phyloP scores from a whole-genome alignment of 1,284 basidiomycete genomes.

The Ganoderma leucocontextum region DNA sequence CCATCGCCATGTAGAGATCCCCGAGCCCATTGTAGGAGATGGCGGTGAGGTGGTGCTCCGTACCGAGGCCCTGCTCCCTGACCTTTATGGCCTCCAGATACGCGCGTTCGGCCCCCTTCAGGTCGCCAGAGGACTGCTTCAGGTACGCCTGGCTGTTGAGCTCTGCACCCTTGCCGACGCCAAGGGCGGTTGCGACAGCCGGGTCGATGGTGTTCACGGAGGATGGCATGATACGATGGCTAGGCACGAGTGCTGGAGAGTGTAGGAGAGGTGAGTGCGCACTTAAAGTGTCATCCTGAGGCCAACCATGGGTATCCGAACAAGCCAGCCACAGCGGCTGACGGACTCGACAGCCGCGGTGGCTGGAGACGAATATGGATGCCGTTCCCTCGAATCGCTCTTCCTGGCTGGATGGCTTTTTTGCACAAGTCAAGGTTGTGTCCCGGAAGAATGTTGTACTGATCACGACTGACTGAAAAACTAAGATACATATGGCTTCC shows the following conservation, averaged over 20 bases:
- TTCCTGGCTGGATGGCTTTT: neutral
- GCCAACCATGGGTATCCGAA: neutral
- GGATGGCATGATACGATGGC: neutral
- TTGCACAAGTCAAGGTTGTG: neutral
- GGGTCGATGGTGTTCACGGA: conserved; percentile 20
- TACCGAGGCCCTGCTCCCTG: conserved; percentile 36
- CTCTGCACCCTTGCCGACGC: conserved; percentile 30
- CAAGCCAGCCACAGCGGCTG: conserved; percentile 6
- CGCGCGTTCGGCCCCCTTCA: conserved; percentile 39
- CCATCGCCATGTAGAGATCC: conserved; percentile 44
- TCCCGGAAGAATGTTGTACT: neutral
- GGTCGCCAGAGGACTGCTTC: conserved; percentile 39
- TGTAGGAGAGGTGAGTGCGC: neutral
- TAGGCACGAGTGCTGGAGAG: neutral
- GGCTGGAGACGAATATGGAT: neutral
- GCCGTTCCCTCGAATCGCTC: neutral
- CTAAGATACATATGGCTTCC: neutral
- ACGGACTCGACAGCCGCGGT: neutral
- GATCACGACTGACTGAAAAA: neutral
- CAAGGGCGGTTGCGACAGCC: conserved; percentile 9
- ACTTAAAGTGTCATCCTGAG: neutral
- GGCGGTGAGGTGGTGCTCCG: conserved; percentile 35
- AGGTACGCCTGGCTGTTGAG: conserved; percentile 34
- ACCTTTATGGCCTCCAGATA: conserved; percentile 41
- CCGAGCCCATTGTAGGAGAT: conserved; percentile 44